Evolutionary conservation across 768 basidiomycete genomes (phyloP).

Genomic region (Lactarius sp.): DNA sequence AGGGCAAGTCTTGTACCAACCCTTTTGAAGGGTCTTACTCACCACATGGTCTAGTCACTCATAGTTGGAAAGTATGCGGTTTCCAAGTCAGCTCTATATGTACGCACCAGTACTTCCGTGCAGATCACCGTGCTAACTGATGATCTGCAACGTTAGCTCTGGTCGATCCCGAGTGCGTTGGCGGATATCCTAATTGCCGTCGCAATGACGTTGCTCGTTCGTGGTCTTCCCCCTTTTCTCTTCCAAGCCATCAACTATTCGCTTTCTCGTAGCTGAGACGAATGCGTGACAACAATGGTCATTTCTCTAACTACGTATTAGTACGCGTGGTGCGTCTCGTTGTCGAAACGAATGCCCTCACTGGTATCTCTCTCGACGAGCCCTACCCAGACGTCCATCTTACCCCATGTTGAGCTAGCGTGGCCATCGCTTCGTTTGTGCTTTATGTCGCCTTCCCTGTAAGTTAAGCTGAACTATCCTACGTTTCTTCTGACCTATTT

Average conservation of each 20-base stretch:
- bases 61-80: constrained; percentile 3
- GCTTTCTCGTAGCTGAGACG: background rate
- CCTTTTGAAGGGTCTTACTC: background rate
- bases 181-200: constrained; percentile 17
- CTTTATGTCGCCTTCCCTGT: constrained; percentile 16
- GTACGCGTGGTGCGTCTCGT: constrained; percentile 27
- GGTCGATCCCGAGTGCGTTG: constrained; percentile 8
- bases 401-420: constrained; percentile 2
- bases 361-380: constrained; percentile 10
- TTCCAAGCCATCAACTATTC: background rate
- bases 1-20: background rate
- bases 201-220: constrained; percentile 11
- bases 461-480: background rate
- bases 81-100: constrained; percentile 9
- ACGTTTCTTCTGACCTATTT: background rate
- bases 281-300: background rate
- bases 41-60: background rate
- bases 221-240: background rate
- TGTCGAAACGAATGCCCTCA: constrained; percentile 29
- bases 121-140: background rate
- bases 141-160: background rate
- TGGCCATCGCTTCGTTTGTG: constrained; percentile 3
- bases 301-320: constrained; percentile 17
- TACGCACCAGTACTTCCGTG: background rate
- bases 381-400: background rate